Evolutionary conservation across 179 eudicot species (phyloP), one percentile per base, ranked within the genome.

Genomic region (Silene coronaria): DNA sequence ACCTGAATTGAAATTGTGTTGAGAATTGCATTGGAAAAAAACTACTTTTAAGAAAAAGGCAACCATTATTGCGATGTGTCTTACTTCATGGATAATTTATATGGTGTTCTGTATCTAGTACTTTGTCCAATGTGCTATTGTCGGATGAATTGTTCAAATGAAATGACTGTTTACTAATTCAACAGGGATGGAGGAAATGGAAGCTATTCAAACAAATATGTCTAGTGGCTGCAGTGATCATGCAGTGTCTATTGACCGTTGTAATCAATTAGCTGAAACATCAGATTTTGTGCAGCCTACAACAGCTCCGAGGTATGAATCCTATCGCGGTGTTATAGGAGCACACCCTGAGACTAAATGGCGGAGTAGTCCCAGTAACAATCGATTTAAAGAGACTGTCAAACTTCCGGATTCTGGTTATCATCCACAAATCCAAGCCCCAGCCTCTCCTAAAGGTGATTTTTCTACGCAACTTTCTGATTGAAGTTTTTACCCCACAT

Each of bases 361-460:
- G 78, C 66, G 19, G 38, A 62, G 62, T 61, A 62, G 51, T 70
- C 55, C 60, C 22, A 12, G 34, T 61, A 38, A 68, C 72, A 64
- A 38, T 65, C 77, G 59, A 32, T 32, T 34, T 61, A 70, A 69
- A 23, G 30, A 22, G 22, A 60, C 71, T 22, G 27, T 58, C 17
- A 64, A 10, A 14, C 45, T 57, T 64, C 67, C 45, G 71, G 63
- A 38, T 59, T 59, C 63, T 10, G 57, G 66, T 72, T 30, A 30
- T 36, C 53, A 48, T 48, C 59, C 67, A 24, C 34, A 19, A 28
- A 62, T 38, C 30, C 75, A 63, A 51, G 55, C 59, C 28, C 63
- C 84, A 51, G 6, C 65, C 62, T 14, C 78, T 17, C 13, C 65
- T 73, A 66, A 77, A 67, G 83, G 83, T 81, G 74, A 3, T 64